Percentiles rank a stretch among this genome's conserved stretches.
Evolutionary conservation across 1,284 basidiomycete species (phyloP).

Genomic region (Ganoderma meredithae): DNA sequence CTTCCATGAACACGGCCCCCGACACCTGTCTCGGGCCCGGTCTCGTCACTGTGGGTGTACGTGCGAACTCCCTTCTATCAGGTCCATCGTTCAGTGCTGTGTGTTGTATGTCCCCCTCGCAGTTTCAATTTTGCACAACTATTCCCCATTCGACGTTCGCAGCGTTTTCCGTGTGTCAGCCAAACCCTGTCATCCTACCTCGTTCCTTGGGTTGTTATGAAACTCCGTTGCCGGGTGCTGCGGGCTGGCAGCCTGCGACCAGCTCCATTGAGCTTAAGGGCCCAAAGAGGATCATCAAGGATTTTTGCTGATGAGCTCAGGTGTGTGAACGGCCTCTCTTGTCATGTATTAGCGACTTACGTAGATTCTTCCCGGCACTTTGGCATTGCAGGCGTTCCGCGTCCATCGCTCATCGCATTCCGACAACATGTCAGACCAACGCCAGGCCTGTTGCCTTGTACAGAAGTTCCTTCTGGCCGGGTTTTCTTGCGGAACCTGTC

Average conservation of each 20-base stretch:
- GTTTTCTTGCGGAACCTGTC: slow-evolving; percentile 30
- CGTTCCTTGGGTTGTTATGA: slow-evolving; percentile 22
- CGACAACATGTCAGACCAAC: slow-evolving; percentile 15
- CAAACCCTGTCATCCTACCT: slow-evolving; percentile 13
- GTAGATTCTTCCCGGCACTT: background rate
- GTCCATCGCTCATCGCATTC: slow-evolving; percentile 26
- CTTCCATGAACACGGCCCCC: slow-evolving; percentile 8
- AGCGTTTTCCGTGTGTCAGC: slow-evolving; percentile 1
- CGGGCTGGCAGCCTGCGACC: slow-evolving; percentile 2
- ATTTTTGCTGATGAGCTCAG: slow-evolving; percentile 3
- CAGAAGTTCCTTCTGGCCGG: slow-evolving; percentile 27
- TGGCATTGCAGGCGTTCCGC: slow-evolving; percentile 13
- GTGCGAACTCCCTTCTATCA: slow-evolving; percentile 3
- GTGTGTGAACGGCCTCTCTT: slow-evolving; percentile 2
- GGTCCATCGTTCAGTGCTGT: slow-evolving; percentile 21
- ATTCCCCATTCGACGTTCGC: background rate
- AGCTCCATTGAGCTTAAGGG: background rate
- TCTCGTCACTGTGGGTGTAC: background rate
- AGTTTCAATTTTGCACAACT: slow-evolving; percentile 2
- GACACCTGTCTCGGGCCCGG: background rate
- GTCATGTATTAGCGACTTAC: slow-evolving; percentile 5
- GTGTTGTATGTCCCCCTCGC: slow-evolving; percentile 11
- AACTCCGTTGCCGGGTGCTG: slow-evolving; percentile 23
- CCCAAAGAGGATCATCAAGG: background rate
- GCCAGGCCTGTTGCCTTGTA: slow-evolving; percentile 29